Percentiles rank a stretch among this genome's conserved stretches.
Conservation (phyloP, 352 stramenopile genomes). For the Phytopythium kandeliae region DNA sequence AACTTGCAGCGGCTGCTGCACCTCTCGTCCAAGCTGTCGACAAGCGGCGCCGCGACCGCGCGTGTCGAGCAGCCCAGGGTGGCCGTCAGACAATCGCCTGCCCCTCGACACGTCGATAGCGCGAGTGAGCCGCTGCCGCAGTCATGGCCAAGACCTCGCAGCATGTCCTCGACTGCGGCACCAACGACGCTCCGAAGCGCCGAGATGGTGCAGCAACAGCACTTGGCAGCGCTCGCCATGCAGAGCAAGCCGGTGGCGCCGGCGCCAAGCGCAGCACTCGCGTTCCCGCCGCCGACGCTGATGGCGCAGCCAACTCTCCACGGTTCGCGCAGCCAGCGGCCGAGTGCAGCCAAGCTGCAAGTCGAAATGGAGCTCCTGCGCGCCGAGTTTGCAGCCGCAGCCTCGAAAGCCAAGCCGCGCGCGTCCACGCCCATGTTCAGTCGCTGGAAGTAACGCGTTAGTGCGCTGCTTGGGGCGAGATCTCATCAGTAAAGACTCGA, state of each 20-base stretch:
- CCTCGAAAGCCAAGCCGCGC: slow-evolving; percentile 5
- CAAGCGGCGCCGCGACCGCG: not conserved
- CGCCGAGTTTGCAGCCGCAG: slow-evolving; percentile 19
- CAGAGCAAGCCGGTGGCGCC: not conserved
- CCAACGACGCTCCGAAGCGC: slow-evolving; percentile 23
- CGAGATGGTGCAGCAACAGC: slow-evolving; percentile 32
- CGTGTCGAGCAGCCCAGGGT: slow-evolving; percentile 1
- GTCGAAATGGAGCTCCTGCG: slow-evolving; percentile 53
- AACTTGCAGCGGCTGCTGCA: slow-evolving; percentile 5
- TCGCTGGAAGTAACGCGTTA: slow-evolving; percentile 3
- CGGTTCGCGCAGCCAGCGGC: slow-evolving; percentile 10
- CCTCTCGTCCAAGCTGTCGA: slow-evolving; percentile 4
- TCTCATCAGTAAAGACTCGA: too few species aligned
- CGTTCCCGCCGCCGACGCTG: not conserved
- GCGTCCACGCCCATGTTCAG: not conserved
- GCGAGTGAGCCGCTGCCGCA: not conserved
- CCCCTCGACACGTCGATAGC: not conserved
- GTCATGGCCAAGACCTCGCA: slow-evolving; percentile 10
- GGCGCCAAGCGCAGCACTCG: not conserved
- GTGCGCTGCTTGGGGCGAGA: too few species aligned
- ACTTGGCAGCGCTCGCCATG: slow-evolving; percentile 4
- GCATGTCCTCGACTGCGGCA: slow-evolving; percentile 1
- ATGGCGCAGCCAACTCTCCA: not conserved
- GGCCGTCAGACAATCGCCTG: slow-evolving; percentile 1
- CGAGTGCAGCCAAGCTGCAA: slow-evolving; percentile 20